Percentiles rank a stretch among this genome's conserved stretches.
phyloP scores from a whole-genome alignment of 169 alveolate genomes.

The Plasmodium inui region DNA sequence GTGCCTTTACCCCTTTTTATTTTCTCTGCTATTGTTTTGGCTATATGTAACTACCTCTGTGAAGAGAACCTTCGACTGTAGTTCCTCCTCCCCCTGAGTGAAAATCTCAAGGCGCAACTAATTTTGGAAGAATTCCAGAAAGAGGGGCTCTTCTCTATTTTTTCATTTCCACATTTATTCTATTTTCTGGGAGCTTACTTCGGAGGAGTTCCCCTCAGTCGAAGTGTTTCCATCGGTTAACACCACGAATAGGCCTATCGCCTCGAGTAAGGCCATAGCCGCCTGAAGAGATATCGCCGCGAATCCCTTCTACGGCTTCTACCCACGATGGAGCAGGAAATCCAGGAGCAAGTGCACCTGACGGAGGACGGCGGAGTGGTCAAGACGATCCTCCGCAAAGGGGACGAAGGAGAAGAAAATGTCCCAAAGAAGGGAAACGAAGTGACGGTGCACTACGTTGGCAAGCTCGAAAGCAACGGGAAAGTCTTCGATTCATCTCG shows the following conservation, averaged over 20 bases:
- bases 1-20: neutral
- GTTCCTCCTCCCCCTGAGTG: neutral
- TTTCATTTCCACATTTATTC: neutral
- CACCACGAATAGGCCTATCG: neutral
- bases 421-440: slow-evolving; percentile 87
- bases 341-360: slow-evolving; percentile 26
- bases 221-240: neutral
- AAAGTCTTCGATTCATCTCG: slow-evolving; percentile 87
- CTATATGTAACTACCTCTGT: neutral
- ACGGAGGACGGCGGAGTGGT: slow-evolving; percentile 76
- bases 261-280: neutral
- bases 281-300: neutral
- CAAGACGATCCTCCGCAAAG: slow-evolving; percentile 57
- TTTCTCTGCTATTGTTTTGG: neutral
- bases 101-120: neutral
- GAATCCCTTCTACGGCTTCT: neutral
- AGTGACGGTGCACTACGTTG: slow-evolving; percentile 89
- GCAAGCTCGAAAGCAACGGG: slow-evolving; percentile 85
- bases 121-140: neutral
- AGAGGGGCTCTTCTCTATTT: neutral
- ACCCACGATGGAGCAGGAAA: slow-evolving; percentile 1
- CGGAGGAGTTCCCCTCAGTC: neutral
- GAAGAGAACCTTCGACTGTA: neutral
- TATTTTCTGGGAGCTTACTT: neutral
- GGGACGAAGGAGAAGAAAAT: slow-evolving; percentile 74